Evolutionary conservation across 2,329 filamentous ascomycete genomes (phyloP).

Genomic region (Waltergamsia citrina): DNA sequence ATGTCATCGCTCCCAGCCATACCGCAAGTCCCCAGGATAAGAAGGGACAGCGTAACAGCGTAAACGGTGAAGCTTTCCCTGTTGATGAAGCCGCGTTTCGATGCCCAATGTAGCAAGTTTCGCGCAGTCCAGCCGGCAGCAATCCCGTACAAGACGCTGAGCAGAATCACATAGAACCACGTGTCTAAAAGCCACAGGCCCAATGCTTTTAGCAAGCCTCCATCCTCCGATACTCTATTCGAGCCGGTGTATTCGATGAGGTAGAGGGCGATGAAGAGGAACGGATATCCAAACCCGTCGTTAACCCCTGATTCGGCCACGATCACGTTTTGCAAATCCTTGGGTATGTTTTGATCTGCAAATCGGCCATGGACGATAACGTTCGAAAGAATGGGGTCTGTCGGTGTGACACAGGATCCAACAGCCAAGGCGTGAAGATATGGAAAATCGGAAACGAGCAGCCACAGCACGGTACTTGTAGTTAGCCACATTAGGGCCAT

Average conservation of each 20-base stretch:
- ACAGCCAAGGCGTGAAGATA: conserved; percentile 74
- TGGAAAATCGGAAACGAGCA: conserved; percentile 57
- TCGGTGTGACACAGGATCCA: conserved; percentile 83
- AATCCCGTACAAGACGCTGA: conserved; percentile 30
- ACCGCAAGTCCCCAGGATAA: conserved; percentile 79
- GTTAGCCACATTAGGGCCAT: conserved; percentile 83
- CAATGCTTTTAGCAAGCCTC: conserved; percentile 28
- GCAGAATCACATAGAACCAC: conserved; percentile 34
- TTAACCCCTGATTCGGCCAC: conserved; percentile 62
- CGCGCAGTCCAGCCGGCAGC: conserved; percentile 16
- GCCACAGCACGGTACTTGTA: conserved; percentile 74
- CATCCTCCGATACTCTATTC: conserved; percentile 6
- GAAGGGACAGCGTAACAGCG: conserved; percentile 74
- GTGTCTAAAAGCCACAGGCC: conserved; percentile 35
- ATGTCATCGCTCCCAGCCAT: conserved; percentile 85
- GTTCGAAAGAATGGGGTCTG: conserved; percentile 80
- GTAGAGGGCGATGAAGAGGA: conserved; percentile 34
- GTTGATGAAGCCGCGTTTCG: conserved; percentile 73
- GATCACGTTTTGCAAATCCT: conserved; percentile 70
- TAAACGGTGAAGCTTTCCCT: conserved; percentile 83
- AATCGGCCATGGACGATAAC: conserved; percentile 91
- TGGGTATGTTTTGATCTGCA: conserved; percentile 82
- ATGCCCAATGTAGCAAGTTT: conserved; percentile 67
- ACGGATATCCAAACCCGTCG: conserved; percentile 49
- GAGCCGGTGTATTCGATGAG: conserved; percentile 44